Evolutionary conservation across 495 filamentous ascomycete species (phyloP).

Genomic region (Cairneyella variabilis): DNA sequence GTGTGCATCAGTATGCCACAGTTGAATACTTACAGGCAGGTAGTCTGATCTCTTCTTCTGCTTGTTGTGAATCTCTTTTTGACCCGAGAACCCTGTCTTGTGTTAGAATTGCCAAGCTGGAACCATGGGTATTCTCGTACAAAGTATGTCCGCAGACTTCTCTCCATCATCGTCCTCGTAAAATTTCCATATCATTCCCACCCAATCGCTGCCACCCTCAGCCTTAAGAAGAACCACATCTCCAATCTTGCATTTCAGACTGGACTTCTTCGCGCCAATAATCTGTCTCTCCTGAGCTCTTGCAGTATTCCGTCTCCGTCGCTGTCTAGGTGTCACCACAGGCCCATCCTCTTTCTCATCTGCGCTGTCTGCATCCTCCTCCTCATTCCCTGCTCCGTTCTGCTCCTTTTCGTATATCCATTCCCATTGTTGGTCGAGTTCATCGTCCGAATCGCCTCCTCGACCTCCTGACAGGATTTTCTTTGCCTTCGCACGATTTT

Average conservation of each 20-base stretch:
- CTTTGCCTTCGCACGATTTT: conserved; percentile 45
- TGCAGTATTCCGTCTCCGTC: conserved; percentile 3
- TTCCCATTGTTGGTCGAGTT: conserved; percentile 86
- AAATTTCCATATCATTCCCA: conserved; percentile 82
- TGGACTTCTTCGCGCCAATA: conserved; percentile 80
- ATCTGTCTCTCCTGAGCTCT: conserved; percentile 41
- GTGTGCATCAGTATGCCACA: background rate
- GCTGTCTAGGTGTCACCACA: conserved; percentile 4
- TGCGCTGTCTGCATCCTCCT: conserved; percentile 11
- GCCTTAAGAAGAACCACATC: conserved; percentile 74
- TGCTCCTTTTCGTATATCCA: conserved; percentile 68
- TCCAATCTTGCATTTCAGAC: conserved; percentile 74
- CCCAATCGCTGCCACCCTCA: conserved; percentile 64
- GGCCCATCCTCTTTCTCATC: conserved; percentile 1
- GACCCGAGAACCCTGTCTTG: conserved; percentile 69
- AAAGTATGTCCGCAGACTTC: conserved; percentile 64
- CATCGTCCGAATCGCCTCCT: conserved; percentile 69
- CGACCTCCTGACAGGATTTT: conserved; percentile 58
- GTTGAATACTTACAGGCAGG: conserved; percentile 48
- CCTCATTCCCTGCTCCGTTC: conserved; percentile 22
- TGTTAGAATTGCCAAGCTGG: conserved; percentile 36
- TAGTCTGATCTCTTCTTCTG: conserved; percentile 81
- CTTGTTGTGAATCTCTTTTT: conserved; percentile 79
- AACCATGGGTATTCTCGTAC: conserved; percentile 26
- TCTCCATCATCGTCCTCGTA: conserved; percentile 60